Base-by-base conservation (phyloP, 2,329 filamentous ascomycete genomes). In the Septoria petroselini region DNA sequence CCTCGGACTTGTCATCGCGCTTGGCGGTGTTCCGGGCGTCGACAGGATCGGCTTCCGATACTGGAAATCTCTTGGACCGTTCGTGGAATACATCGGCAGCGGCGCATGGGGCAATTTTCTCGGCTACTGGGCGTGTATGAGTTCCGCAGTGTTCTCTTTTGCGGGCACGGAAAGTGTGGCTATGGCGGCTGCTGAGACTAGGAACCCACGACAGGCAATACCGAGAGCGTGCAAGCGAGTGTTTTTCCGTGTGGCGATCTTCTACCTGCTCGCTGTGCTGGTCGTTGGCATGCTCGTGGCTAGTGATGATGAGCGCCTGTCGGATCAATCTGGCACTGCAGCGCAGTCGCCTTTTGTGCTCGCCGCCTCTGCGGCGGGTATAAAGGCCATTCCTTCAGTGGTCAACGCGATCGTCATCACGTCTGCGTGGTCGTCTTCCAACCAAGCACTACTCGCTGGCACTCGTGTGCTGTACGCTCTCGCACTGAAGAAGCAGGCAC, bases 351-450 rank as follows among this genome's bases (percentile, higher is more conserved):
- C 78, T 0, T 80, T 76, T 64, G 77, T 78, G 23, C 79, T 87
- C 55, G 78, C 79, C 14, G 80, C 82, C 55, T 69, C 77, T 50
- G 73, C 80, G 53, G 81, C 81, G 9, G 79, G 80, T 30, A 78
- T 87, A 41, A 63, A 66, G 1, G 77, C 76, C 1, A 75, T 86
- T 12, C 54, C 84, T 56, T 80, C 79, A 50, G 75, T 86, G 55
- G 83, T 87, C 70, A 87, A 88, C 62, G 83, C 77, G 17, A 80
- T 80, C 12, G 79, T 86, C 57, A 71, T 86, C 43, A 82, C 84
- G 6, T 84, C 81, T 9, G 84, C 83, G 1, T 77, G 76, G 70
- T 78, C 75, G 0, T 75, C 77, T 7, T 77, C 74, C 39, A 81
- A 80, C 59, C 72, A 74, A 2, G 77, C 76, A 61, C 65, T 78